Evolutionary conservation across 345 rosid species (phyloP).

Genomic region (Cardamine chenopodiifolia): DNA sequence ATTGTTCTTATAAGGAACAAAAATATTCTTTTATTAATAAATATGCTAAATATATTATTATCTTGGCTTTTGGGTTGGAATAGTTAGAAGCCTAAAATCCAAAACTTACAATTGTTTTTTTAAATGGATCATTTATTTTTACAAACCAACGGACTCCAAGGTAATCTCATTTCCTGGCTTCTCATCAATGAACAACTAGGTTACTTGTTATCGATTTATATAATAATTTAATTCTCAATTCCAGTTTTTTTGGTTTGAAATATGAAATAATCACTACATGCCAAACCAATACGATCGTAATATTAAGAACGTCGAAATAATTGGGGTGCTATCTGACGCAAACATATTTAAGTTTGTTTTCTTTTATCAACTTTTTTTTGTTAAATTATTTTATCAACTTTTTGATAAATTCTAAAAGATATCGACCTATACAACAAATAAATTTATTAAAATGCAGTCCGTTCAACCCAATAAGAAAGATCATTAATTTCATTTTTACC

Average conservation of each 20-base stretch:
- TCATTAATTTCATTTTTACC: neutral
- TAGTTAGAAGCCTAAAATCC: neutral
- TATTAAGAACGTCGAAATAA: neutral
- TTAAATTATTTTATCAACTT: too few species aligned
- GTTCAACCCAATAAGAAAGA: neutral
- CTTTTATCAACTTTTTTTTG: too few species aligned
- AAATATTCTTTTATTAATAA: too few species aligned
- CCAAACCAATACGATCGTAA: neutral
- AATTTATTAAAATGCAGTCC: neutral
- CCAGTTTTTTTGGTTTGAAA: neutral
- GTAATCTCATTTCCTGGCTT: constrained; percentile 6
- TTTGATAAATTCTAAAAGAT: too few species aligned
- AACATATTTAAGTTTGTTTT: neutral
- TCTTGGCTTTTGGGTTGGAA: too few species aligned
- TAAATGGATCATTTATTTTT: too few species aligned
- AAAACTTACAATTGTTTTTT: too few species aligned
- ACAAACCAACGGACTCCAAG: constrained; percentile 18
- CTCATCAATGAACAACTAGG: neutral
- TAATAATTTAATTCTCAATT: neutral
- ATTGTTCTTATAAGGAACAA: neutral
- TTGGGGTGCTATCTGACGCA: neutral
- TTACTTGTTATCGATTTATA: neutral
- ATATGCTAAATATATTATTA: neutral
- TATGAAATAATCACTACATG: neutral
- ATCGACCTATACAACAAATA: too few species aligned